phyloP scores from a whole-genome alignment of 225 moss, liverwort and hornwort species.

The Straminergon stramineum region DNA sequence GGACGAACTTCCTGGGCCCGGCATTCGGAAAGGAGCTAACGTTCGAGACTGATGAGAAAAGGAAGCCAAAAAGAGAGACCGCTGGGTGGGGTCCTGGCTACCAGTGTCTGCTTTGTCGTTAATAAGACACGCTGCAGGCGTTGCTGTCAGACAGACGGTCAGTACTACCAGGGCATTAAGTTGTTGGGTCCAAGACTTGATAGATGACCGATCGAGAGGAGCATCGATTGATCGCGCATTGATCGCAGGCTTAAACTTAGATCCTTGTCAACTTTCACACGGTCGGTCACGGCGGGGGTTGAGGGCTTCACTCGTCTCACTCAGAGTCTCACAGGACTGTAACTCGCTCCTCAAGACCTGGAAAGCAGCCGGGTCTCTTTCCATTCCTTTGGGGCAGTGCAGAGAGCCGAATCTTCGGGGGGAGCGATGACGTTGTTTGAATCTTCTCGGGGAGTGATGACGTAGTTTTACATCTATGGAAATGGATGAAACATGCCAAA shows the following conservation, averaged over 20 bases:
- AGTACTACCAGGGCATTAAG: neutral
- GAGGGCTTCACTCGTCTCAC: neutral
- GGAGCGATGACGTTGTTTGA: neutral
- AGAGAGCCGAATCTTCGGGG: neutral
- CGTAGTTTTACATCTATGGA: neutral
- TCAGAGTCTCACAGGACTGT: neutral
- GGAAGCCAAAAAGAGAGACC: neutral
- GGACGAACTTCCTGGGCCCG: neutral
- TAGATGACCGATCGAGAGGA: neutral
- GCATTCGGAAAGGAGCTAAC: neutral
- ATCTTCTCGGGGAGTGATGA: no score
- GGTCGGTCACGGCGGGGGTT: neutral
- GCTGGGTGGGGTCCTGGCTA: neutral
- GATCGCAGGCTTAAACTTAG: neutral
- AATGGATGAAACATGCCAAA: neutral
- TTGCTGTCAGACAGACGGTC: neutral
- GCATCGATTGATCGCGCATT: no score
- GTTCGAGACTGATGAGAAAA: neutral
- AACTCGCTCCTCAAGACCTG: neutral
- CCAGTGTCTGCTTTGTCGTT: neutral
- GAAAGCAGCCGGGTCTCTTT: neutral
- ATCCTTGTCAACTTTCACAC: neutral
- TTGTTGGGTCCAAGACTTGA: neutral
- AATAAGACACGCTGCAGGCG: neutral
- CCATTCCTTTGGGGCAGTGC: neutral